Evolutionary conservation across 768 basidiomycete species (phyloP).

Genomic region (Boletus fagicola): DNA sequence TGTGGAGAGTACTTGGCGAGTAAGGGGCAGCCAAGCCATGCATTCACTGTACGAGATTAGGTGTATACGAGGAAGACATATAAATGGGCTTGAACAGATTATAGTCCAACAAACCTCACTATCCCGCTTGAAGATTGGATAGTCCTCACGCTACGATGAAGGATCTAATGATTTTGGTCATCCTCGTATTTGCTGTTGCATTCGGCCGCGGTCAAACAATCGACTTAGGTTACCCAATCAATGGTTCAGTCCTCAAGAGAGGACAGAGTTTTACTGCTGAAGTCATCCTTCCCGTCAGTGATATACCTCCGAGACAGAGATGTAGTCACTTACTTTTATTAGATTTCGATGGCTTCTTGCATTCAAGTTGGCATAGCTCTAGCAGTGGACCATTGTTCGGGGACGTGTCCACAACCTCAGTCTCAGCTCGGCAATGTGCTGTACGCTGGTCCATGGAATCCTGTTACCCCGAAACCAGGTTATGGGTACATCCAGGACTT

Average conservation of each 20-base stretch:
- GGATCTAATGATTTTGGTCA: neutral
- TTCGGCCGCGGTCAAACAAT: neutral
- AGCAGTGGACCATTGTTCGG: neutral
- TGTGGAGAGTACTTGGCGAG: neutral
- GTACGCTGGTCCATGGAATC: neutral
- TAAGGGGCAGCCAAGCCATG: neutral
- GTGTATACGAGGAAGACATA: neutral
- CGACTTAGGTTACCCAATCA: neutral
- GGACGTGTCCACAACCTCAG: neutral
- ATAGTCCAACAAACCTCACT: neutral
- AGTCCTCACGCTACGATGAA: neutral
- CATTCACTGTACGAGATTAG: neutral
- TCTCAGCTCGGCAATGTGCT: conserved; percentile 8
- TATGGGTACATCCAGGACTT: neutral
- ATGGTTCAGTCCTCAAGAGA: neutral
- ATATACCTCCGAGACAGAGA: neutral
- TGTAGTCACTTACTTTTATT: neutral
- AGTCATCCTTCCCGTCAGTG: conserved; percentile 2
- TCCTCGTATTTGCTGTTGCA: neutral
- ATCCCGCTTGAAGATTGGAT: neutral
- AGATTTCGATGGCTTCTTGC: conserved; percentile 3
- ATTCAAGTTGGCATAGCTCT: conserved; percentile 17
- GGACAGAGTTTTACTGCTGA: neutral
- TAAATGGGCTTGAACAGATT: neutral
- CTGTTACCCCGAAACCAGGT: neutral